Evolutionary conservation across 1,284 basidiomycete species (phyloP), one percentile per base, ranked within the genome.

Genomic region (Microstroma glucosiphilum): DNA sequence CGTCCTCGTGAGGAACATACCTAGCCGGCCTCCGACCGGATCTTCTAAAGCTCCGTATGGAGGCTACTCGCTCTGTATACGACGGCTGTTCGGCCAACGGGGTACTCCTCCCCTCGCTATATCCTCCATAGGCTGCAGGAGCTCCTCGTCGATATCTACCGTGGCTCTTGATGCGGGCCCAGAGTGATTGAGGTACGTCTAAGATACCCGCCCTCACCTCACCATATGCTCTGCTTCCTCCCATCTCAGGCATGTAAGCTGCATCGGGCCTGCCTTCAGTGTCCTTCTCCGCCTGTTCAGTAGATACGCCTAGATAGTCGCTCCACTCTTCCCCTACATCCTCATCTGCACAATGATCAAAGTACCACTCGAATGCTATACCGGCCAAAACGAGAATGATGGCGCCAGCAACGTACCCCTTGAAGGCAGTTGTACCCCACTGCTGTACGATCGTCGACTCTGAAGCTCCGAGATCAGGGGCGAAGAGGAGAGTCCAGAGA

Each of bases 291-390:
- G 70, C 64, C 4, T 63, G 61, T 21, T 68, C 60, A 0, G 71
- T 69, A 58, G 66, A 74, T 11, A 66, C 56, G 19, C 73, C 72
- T 1, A 76, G 69, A 43, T 72, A 74, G 23, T 72, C 67, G 66
- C 74, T 74, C 72, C 72, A 76, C 43, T 71, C 66, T 60, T 60
- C 60, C 13, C 71, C 70, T 12, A 70, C 65, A 40, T 74, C 71
- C 26, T 75, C 66, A 1, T 65, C 69, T 1, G 70, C 64, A 57
- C 68, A 65, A 46, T 59, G 61, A 60, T 73, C 69, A 60, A 76
- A 63, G 55, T 72, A 30, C 25, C 68, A 59, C 41, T 76, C 69
- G 59, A 76, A 72, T 21, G 63, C 9, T 56, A 68, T 68, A 11
- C 70, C 68, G n/a, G 74, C 49, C 1, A 72, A 37, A 1, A 65